Conservation (phyloP, 2,329 filamentous ascomycete species). For the Cordyceps tenuipes region DNA sequence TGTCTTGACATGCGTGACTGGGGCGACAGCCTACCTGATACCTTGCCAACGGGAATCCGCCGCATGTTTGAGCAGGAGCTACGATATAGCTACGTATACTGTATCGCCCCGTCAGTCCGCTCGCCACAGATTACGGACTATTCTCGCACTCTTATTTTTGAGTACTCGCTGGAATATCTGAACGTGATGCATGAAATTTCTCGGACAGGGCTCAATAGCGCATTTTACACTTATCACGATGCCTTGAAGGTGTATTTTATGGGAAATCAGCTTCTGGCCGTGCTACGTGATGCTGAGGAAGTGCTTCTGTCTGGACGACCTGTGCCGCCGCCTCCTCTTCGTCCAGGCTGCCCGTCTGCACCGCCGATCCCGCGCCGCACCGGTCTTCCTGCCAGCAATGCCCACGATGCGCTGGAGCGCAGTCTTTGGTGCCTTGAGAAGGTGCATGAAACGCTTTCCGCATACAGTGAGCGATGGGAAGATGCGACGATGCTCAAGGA, state of each 20-base stretch:
- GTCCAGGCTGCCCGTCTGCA: conserved; percentile 39
- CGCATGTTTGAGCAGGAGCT: conserved; percentile 81
- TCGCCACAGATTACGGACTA: conserved; percentile 67
- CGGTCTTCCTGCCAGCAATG: conserved; percentile 24
- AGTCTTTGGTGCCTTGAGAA: conserved; percentile 48
- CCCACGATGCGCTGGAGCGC: conserved; percentile 44
- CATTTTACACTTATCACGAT: conserved; percentile 80
- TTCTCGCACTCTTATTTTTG: conserved; percentile 73
- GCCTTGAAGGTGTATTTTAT: conserved; percentile 76
- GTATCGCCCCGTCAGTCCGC: conserved; percentile 70
- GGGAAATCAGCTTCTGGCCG: conserved; percentile 54
- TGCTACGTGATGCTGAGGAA: conserved; percentile 50
- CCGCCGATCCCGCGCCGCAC: conserved; percentile 45
- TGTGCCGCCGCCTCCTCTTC: conserved; percentile 35
- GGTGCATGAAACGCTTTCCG: conserved; percentile 44
- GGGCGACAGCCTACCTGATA: conserved; percentile 66
- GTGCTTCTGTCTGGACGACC: conserved; percentile 41
- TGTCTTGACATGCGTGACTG: conserved; percentile 72
- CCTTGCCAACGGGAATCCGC: conserved; percentile 55
- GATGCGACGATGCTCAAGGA: conserved; percentile 45
- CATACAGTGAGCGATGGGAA: conserved; percentile 53
- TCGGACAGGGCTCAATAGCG: conserved; percentile 47
- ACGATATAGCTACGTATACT: conserved; percentile 85
- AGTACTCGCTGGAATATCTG: conserved; percentile 77
- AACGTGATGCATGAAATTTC: conserved; percentile 63